phyloP scores from a whole-genome alignment of 1,284 basidiomycete genomes.

The Ceratobasidium sp. region DNA sequence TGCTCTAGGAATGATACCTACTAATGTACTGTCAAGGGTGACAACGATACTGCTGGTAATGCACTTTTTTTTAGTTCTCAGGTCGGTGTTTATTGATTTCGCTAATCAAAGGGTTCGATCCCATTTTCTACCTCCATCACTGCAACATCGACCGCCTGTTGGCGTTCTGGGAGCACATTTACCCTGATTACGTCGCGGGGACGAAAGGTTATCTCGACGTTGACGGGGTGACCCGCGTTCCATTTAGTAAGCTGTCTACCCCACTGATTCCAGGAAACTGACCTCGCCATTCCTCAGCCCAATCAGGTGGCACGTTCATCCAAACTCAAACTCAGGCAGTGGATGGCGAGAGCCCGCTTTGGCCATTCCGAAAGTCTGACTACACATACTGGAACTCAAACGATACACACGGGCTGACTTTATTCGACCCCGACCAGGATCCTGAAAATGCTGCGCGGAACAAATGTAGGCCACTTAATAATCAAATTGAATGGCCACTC shows the following conservation, averaged over 20 bases:
- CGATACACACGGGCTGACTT: not conserved
- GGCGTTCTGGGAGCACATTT: conserved; percentile 45
- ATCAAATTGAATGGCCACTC: not conserved
- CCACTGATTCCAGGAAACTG: too few relatives aligned
- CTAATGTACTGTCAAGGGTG: not conserved
- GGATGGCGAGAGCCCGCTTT: conserved; percentile 21
- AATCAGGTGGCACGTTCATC: not conserved
- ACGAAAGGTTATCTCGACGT: conserved; percentile 14
- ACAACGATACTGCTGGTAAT: conserved; percentile 15
- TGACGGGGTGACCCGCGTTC: not conserved
- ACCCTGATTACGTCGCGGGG: conserved; percentile 44
- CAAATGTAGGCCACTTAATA: not conserved
- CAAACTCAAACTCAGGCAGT: not conserved
- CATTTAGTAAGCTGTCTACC: conserved; percentile 43
- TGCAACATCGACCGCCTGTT: conserved; percentile 46
- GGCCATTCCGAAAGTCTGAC: conserved; percentile 44
- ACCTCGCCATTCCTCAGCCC: not conserved
- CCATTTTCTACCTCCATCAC: conserved; percentile 48
- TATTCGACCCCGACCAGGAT: not conserved
- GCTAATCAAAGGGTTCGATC: conserved; percentile 49
- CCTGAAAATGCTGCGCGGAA: conserved; percentile 6
- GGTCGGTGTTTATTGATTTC: too few relatives aligned
- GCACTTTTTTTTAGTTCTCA: too few relatives aligned
- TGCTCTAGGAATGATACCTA: too few relatives aligned
- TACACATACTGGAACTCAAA: conserved; percentile 44